These are phyloP conservation scores for Rhynchospora breviuscula DNA, from an alignment of 176 grass and related monocot species.

Conservation along the genomic window DNA sequence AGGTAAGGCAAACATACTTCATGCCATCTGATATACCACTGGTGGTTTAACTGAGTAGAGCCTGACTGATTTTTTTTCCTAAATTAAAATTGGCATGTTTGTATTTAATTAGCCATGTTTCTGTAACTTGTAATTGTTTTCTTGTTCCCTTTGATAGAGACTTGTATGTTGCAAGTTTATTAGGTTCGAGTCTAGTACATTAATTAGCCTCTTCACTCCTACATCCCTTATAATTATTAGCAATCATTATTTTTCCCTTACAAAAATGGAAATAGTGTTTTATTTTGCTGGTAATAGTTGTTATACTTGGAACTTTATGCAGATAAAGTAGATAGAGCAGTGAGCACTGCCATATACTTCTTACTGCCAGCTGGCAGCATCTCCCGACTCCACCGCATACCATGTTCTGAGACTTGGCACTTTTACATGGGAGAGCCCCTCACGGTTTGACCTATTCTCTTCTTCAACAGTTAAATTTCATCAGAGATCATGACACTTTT, in stretches of 20 bases:
- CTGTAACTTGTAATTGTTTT: background rate
- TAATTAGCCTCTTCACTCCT: background rate
- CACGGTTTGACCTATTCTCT: conserved; percentile 40
- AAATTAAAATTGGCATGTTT: background rate
- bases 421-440: conserved; percentile 98
- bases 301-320: conserved; percentile 28
- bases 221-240: background rate
- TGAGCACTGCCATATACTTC: conserved; percentile 93
- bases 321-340: conserved; percentile 83
- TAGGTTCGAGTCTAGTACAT: background rate
- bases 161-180: background rate
- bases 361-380: conserved; percentile 66
- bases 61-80: background rate
- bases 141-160: background rate
- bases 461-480: background rate
- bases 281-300: background rate
- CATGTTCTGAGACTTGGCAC: conserved; percentile 95
- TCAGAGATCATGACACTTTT: background rate
- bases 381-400: conserved; percentile 87
- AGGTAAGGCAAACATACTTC: background rate
- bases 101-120: background rate
- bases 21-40: background rate
- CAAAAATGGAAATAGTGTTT: background rate
- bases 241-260: too few relatives aligned
- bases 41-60: background rate